Percentiles rank a stretch among this genome's conserved stretches.
These are phyloP conservation scores for Bremia lactucae DNA, from an alignment of 352 stramenopile species.

Conservation along the genomic window DNA sequence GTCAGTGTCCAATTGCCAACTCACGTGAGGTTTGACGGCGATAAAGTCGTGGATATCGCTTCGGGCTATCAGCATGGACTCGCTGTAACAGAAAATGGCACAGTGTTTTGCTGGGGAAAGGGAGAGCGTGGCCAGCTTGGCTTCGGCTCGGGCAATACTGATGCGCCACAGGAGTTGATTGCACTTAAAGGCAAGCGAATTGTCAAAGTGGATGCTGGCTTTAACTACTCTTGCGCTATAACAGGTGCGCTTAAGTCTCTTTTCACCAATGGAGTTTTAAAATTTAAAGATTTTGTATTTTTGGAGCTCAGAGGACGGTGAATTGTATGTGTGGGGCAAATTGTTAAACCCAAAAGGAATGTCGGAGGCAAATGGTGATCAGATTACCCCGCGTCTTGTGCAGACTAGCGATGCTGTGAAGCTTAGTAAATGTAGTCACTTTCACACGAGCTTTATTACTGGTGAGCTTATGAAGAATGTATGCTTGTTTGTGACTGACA, in stretches of 20 bases:
- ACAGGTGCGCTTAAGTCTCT: conserved; percentile 15
- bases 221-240: conserved; percentile 70
- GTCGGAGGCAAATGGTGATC: conserved; percentile 46
- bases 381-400: conserved; percentile 63
- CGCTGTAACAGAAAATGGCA: conserved; percentile 48
- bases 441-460: conserved; percentile 76
- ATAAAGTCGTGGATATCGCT: conserved; percentile 58
- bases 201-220: conserved; percentile 58
- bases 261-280: background rate
- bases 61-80: conserved; percentile 74
- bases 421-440: conserved; percentile 66
- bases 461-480: conserved; percentile 20
- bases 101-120: conserved; percentile 77
- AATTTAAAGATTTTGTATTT: conserved; percentile 1
- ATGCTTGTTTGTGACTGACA: background rate
- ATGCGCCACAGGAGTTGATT: conserved; percentile 61
- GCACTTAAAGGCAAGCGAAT: conserved; percentile 63
- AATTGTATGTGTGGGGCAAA: conserved; percentile 83
- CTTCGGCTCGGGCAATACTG: conserved; percentile 68
- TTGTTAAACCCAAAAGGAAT: conserved; percentile 61
- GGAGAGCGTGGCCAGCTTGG: conserved; percentile 73
- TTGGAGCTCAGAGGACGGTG: conserved; percentile 39
- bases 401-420: conserved; percentile 58
- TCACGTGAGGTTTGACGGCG: conserved; percentile 51
- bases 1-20: conserved; percentile 43